phyloP scores from a whole-genome alignment of 345 rosid species.

The Acer campestre region DNA sequence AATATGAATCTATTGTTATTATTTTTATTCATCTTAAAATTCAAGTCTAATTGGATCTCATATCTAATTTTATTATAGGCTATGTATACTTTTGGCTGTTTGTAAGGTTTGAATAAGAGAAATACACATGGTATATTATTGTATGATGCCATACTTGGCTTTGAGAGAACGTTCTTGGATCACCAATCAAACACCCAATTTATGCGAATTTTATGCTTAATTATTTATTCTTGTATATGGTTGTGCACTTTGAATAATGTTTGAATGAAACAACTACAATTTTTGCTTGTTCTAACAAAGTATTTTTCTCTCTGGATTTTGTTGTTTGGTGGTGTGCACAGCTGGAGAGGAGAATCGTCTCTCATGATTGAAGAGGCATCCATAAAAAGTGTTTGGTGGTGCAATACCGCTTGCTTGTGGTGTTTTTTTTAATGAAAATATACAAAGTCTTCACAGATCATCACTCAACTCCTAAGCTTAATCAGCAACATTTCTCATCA shows the following conservation, averaged over 20 bases:
- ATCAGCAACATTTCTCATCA: too few species aligned
- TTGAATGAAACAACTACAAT: background rate
- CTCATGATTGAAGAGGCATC: background rate
- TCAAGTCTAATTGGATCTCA: too few species aligned
- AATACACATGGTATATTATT: background rate
- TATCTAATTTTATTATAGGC: background rate
- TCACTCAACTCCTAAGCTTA: too few species aligned
- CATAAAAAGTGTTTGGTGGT: background rate
- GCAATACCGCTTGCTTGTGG: too few species aligned
- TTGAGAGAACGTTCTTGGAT: background rate
- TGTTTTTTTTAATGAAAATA: too few species aligned
- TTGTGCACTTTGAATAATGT: background rate
- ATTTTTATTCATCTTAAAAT: too few species aligned
- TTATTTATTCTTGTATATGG: background rate
- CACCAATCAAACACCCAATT: too few species aligned
- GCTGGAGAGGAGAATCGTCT: conserved; percentile 19
- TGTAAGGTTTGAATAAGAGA: background rate
- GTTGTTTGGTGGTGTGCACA: background rate
- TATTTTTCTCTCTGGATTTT: background rate
- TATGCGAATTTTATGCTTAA: background rate
- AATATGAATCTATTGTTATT: too few species aligned
- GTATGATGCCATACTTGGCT: background rate
- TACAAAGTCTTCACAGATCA: too few species aligned
- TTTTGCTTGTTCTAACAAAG: background rate
- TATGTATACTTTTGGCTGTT: background rate